Evolutionary conservation across 495 filamentous ascomycete species (phyloP).

Genomic region (Aspergillus funiculosus): DNA sequence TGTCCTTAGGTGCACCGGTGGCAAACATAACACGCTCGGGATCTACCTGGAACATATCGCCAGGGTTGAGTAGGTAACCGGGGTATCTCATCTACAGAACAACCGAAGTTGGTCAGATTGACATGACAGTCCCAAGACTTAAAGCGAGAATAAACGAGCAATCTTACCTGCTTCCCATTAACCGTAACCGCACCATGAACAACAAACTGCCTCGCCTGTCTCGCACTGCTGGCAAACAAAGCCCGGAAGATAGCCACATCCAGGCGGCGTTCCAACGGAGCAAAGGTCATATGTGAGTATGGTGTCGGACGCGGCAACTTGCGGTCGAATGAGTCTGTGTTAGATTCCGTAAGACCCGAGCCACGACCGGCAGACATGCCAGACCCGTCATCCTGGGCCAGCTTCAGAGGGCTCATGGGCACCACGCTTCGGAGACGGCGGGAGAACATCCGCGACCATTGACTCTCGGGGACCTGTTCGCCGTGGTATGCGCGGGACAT

Average conservation of each 20-base stretch:
- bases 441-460: conserved; percentile 91
- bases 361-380: conserved; percentile 75
- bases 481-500: conserved; percentile 82
- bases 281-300: conserved; percentile 89
- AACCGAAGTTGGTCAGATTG: not conserved
- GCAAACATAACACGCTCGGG: conserved; percentile 79
- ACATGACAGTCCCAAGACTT: not conserved
- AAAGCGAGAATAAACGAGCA: not conserved
- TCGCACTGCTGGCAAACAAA: conserved; percentile 88
- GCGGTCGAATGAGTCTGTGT: not conserved
- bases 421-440: conserved; percentile 69
- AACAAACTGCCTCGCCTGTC: conserved; percentile 91
- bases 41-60: conserved; percentile 96
- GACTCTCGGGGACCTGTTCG: conserved; percentile 80
- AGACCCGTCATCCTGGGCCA: conserved; percentile 75
- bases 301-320: conserved; percentile 48
- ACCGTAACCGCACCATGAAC: conserved; percentile 90
- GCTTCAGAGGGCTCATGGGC: conserved; percentile 70
- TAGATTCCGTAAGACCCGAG: conserved; percentile 54
- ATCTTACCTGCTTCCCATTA: conserved; percentile 83
- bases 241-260: conserved; percentile 90
- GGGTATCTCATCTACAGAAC: conserved; percentile 74
- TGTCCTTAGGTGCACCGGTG: conserved; percentile 67
- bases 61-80: conserved; percentile 91
- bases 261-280: conserved; percentile 80